Evolutionary conservation across 495 filamentous ascomycete genomes (phyloP), one percentile per base, ranked within the genome.

Genomic region (Hyaloscypha bicolor): DNA sequence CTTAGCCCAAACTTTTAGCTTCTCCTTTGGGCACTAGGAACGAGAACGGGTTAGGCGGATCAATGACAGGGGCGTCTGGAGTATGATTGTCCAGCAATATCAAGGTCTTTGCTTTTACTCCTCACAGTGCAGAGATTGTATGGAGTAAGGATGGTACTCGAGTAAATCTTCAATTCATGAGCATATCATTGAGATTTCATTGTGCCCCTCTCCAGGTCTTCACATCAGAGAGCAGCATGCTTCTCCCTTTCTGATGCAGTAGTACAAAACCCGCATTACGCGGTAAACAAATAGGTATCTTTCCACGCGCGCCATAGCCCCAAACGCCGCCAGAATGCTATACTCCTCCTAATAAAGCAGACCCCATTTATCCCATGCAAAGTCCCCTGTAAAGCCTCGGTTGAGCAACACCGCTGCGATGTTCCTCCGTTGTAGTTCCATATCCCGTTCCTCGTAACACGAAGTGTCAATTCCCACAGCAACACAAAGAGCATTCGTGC

Each of bases 381-480:
- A 84, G 9, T 81, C 80, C 3, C 78, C 79, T 9, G 61, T 77
- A 39, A 92, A 88, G 0, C 90, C 90, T 3, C 85, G 84, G 64
- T 91, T 88, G 32, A 92, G 79, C 29, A 93, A 72, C 64, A 92
- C 85, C 0, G 87, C 90, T 11, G 90, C 89, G 25, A 94, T 87
- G 68, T 87, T 81, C 59, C 75, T 76, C 51, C 91, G 82, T 70
- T 92, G 82, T 12, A 82, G 71, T 14, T 78, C 74, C 67, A 91
- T 87, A 61, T 93, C 82, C 0, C 33, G n/a, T 29, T 86, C 76
- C 0, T 77, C 75, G 69, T 90, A 91, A 0, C 80, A 77, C 62
- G 79, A 82, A 0, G 90, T 90, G 63, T 88, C 84, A 12, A 92
- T 73, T 0, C 87, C 88, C 9, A 91, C 72, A 0, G 87, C 82